A percentile compares a stretch with the other conserved stretches of the same genome.
Conservation (phyloP, 208 protist genomes). For the Zelonia costaricensis region DNA sequence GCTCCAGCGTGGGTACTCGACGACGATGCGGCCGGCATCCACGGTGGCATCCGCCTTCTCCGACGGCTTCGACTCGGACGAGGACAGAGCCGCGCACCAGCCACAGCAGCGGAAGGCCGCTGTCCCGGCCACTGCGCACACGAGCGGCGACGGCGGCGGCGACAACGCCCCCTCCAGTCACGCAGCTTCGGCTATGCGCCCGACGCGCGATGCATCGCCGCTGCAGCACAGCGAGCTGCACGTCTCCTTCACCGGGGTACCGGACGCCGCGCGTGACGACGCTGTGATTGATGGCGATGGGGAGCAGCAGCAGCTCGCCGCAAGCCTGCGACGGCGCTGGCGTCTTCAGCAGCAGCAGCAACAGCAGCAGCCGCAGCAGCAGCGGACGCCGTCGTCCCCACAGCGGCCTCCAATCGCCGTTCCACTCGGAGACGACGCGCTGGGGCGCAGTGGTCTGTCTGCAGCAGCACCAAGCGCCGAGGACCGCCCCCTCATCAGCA, state of each 20-base stretch:
- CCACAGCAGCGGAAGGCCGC: too few species aligned
- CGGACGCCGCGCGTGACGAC: background rate
- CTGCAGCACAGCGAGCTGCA: conserved; percentile 6
- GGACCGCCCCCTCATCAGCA: background rate
- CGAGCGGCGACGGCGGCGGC: background rate
- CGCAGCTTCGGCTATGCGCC: background rate
- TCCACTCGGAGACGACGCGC: background rate
- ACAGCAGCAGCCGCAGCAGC: too few species aligned
- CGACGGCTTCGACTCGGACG: too few species aligned
- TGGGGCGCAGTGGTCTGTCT: background rate
- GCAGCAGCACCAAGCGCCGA: background rate
- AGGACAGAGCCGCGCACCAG: too few species aligned
- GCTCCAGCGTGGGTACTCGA: too few species aligned
- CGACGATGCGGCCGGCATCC: too few species aligned
- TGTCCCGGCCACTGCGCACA: too few species aligned
- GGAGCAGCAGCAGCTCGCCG: too few species aligned
- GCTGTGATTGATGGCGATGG: too few species aligned
- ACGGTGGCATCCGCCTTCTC: too few species aligned
- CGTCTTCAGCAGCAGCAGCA: background rate
- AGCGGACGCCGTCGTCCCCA: too few species aligned
- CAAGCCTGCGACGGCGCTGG: background rate
- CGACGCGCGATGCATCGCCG: background rate
- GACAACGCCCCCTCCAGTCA: background rate
- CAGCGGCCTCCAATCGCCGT: too few species aligned
- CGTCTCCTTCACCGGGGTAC: conserved; percentile 16